phyloP scores from a whole-genome alignment of 164 flowering plant species.

The Stephania yunnanensis region DNA sequence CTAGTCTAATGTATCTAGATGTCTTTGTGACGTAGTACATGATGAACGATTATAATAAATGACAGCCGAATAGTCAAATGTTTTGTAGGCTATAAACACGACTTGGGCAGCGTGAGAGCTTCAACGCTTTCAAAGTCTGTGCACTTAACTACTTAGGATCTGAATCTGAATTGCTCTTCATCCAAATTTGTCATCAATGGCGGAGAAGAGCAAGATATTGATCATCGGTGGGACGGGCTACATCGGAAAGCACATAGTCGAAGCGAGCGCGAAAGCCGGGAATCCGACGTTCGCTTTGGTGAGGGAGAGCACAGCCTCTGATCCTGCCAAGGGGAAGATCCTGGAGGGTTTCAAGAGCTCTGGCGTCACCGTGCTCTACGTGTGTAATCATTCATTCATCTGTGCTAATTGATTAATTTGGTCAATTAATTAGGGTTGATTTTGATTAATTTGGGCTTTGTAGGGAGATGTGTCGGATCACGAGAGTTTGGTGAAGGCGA shows the following conservation, averaged over 20 bases:
- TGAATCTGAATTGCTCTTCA: too few relatives aligned
- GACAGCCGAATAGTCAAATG: too few relatives aligned
- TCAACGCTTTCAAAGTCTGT: too few relatives aligned
- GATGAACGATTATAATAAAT: too few relatives aligned
- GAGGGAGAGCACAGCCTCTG: conserved; percentile 33
- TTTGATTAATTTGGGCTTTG: background rate
- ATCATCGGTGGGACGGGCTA: conserved; percentile 61
- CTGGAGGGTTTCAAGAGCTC: conserved; percentile 39
- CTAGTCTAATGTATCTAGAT: too few relatives aligned
- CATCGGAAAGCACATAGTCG: conserved; percentile 54
- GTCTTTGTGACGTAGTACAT: too few relatives aligned
- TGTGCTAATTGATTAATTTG: too few relatives aligned
- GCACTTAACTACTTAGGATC: too few relatives aligned
- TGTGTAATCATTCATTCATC: conserved; percentile 9
- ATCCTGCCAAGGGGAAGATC: conserved; percentile 39
- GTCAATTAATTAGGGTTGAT: too few relatives aligned
- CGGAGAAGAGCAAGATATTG: conserved; percentile 46
- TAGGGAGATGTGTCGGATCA: conserved; percentile 64
- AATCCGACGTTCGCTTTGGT: conserved; percentile 50
- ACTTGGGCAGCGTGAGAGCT: too few relatives aligned
- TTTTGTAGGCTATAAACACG: too few relatives aligned
- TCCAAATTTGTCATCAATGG: too few relatives aligned
- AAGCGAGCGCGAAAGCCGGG: conserved; percentile 47
- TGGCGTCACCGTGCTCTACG: conserved; percentile 37
- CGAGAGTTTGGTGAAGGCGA: conserved; percentile 56